phyloP scores from a whole-genome alignment of 768 basidiomycete genomes.

The Auriscalpium microsporum region DNA sequence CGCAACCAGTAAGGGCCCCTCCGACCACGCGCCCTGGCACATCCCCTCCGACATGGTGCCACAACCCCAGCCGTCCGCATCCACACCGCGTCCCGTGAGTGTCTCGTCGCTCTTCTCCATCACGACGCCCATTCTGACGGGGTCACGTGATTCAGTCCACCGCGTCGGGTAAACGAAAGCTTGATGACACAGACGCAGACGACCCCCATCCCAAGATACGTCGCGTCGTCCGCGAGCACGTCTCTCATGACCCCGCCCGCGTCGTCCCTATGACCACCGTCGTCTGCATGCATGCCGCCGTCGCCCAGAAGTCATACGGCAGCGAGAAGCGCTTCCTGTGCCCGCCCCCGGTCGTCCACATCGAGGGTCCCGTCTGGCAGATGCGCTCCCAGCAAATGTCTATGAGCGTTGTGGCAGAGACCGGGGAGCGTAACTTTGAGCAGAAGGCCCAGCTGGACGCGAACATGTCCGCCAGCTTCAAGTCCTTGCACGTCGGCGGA shows the following conservation, averaged over 20 bases:
- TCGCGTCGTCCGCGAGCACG: conserved; percentile 76
- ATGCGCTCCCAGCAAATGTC: conserved; percentile 74
- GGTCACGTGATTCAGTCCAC: conserved; percentile 18
- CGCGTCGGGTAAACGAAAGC: conserved; percentile 60
- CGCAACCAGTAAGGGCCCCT: conserved; percentile 9
- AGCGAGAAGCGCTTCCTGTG: conserved; percentile 93
- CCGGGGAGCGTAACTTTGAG: conserved; percentile 74
- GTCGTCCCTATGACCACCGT: conserved; percentile 87
- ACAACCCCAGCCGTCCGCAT: conserved; percentile 10
- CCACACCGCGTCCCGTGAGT: conserved; percentile 10
- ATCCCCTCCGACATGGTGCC: conserved; percentile 2
- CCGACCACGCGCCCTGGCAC: conserved; percentile 16
- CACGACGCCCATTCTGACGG: not conserved
- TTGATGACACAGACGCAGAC: conserved; percentile 51
- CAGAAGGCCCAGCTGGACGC: conserved; percentile 79
- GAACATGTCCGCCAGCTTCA: conserved; percentile 83
- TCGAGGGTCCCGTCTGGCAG: conserved; percentile 82
- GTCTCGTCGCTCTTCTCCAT: not conserved
- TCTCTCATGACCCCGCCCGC: conserved; percentile 64
- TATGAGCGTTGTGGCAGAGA: conserved; percentile 82
- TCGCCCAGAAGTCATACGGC: conserved; percentile 94
- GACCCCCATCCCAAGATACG: conserved; percentile 75
- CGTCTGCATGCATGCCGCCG: conserved; percentile 83
- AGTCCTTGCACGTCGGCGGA: conserved; percentile 83
- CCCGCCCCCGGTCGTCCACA: conserved; percentile 88